A percentile compares a stretch with the other conserved stretches of the same genome.
phyloP scores from a whole-genome alignment of 192 early-diverging fungal genomes.

The Mortierella hygrophila region DNA sequence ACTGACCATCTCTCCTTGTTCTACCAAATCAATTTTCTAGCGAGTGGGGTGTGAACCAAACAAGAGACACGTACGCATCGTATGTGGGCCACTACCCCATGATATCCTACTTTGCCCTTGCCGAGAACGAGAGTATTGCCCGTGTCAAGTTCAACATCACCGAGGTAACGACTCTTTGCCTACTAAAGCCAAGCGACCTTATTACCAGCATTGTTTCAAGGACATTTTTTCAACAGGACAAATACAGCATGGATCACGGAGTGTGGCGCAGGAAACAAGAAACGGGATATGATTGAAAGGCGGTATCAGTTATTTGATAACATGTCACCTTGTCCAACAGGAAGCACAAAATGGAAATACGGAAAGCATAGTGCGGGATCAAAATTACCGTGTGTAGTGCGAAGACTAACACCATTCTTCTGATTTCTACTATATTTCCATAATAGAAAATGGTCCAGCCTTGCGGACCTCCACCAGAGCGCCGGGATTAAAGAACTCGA shows the following conservation, averaged over 20 bases:
- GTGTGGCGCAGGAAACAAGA: too few relatives aligned
- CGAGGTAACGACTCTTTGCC: slow-evolving; percentile 64
- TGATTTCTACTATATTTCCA: neutral
- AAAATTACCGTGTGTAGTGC: neutral
- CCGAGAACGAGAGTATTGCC: slow-evolving; percentile 88
- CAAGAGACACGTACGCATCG: slow-evolving; percentile 86
- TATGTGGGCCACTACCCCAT: slow-evolving; percentile 85
- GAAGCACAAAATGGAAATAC: neutral
- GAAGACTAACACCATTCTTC: neutral
- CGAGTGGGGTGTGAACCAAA: slow-evolving; percentile 89
- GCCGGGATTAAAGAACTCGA: slow-evolving; percentile 44
- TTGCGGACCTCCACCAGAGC: slow-evolving; percentile 69
- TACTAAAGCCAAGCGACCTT: too few relatives aligned
- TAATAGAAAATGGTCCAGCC: slow-evolving; percentile 77
- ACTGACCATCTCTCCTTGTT: neutral
- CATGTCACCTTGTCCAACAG: neutral
- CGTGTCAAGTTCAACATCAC: slow-evolving; percentile 80
- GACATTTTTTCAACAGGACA: neutral
- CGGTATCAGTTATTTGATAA: neutral
- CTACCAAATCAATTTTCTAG: slow-evolving; percentile 55
- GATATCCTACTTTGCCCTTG: slow-evolving; percentile 84
- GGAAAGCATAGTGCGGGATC: neutral
- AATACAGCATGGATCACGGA: neutral
- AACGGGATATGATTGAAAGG: too few relatives aligned
- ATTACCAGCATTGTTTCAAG: too few relatives aligned